Base-by-base conservation (phyloP, 148 eudicot species). In the Rhododendron griersonianum region DNA sequence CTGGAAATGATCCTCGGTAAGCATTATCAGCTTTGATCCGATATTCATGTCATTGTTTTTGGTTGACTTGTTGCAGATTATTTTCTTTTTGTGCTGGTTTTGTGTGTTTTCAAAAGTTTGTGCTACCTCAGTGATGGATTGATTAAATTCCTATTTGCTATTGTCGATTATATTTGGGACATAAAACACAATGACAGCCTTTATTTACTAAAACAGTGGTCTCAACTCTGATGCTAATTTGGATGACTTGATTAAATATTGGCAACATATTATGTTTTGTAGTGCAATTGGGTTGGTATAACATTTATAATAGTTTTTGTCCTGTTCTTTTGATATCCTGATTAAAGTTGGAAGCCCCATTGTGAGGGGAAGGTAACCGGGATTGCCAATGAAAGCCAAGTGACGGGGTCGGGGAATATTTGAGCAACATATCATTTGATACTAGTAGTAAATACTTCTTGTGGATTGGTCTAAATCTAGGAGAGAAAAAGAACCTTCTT, bases 1-100 rank as follows among this genome's bases (percentile, higher is more conserved):
- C 99, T 83, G 98, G 99, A 78, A 96, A 86, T 88, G 99, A 95
- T 88, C 98, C 98, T 45, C 90, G 96, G 99, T 96, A 89, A 91
- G 95, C 75, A 53, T 25, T 57, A 7, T 18, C 47, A 45, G n/a
- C 80, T 45, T 41, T 61, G 37, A 21, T 57, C n/a, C 13, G 0
- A 21, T 73, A 37, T 67, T 73, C 16, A 13, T 25, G 21, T 16
- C 39, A 23, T 37, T 81, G 21, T 35, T 65, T 44, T 33, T 63
- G 23, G 18, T 33, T 11, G 11, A 59, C 4, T 86, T 39, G 55
- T 74, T 33, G 61, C 51, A 61, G 69, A 74, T 73, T 74, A 39
- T 3, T 57, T 44, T 45, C 50, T 6, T 44, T 23, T 51, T 3
- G 28, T 7, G 80, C 13, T 78, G 2, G 25, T 59, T 71, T 81